Evolutionary conservation across 1,139 yeast species (phyloP), one percentile per base, ranked within the genome.

Genomic region (Tardiomyces depauwii): DNA sequence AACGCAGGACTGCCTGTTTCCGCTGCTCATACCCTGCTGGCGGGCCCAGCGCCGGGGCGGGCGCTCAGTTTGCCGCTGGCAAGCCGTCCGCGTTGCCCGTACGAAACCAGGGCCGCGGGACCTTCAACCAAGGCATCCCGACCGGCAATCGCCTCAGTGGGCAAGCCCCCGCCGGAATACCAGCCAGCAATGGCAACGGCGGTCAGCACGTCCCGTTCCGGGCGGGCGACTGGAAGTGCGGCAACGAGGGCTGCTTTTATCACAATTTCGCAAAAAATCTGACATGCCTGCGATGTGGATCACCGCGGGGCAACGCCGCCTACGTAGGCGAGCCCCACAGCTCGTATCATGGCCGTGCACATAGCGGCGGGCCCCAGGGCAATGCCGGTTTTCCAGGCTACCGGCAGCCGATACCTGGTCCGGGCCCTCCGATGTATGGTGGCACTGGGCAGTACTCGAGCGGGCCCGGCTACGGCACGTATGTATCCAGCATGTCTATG

Each of bases 161-260:
- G 7, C 25, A 21, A 21, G 25, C 25, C 4, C n/a, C n/a, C n/a
- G n/a, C n/a, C n/a, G n/a, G n/a, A n/a, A n/a, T n/a, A 11, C 32
- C 13, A 28, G 32, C 12, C 3, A 36, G 39, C 19, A 16, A 3
- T n/a, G n/a, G n/a, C 3, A 36, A 18, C 18, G 14, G 39, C 43
- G 33, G 42, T 12, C 66, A 69, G 42, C 70, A 74, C 51, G 94
- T 88, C 12, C 96, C 96, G 14, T 89, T 89, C 65, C 76, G 96
- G 57, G 96, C 96, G 2, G 96, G 97, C 42, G 97, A 89, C 64
- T 89, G 96, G 96, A 88, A 87, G 63, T 88, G 96, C 69, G 68
- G 76, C 28, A 76, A 74, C 53, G 93, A 83, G 46, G 73, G 77
- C 33, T 89, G 96, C 62, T 74, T 79, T 43, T 89, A 88, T 62